These are phyloP conservation scores for Polygonum aviculare DNA, from an alignment of 148 eudicot species.

Conservation along the genomic window DNA sequence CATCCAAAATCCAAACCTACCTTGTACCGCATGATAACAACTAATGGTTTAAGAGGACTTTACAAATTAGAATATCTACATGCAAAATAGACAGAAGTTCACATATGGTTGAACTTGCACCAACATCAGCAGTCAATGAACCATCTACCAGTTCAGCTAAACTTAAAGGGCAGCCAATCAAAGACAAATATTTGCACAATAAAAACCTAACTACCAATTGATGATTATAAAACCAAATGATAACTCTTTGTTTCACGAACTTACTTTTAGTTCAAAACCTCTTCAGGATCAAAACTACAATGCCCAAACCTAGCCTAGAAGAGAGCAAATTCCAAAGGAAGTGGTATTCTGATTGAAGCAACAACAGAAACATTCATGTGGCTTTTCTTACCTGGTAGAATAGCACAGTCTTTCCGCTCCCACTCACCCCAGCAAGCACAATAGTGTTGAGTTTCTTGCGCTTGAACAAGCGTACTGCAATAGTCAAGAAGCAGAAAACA, in stretches of 20 bases:
- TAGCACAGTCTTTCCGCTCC: slow-evolving; percentile 85
- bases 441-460: slow-evolving; percentile 60
- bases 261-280: neutral
- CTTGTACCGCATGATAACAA: neutral
- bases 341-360: neutral
- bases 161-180: neutral
- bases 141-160: neutral
- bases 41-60: neutral
- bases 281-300: neutral
- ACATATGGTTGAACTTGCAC: neutral
- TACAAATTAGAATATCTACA: neutral
- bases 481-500: neutral
- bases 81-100: neutral
- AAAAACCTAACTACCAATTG: neutral
- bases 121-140: no score
- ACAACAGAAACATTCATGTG: neutral
- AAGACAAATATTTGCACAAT: neutral
- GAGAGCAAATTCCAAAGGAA: neutral
- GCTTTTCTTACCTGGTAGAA: slow-evolving; percentile 61
- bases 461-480: slow-evolving; percentile 67
- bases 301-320: neutral
- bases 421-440: slow-evolving; percentile 79
- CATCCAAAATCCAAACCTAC: neutral
- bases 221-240: neutral
- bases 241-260: neutral